Evolutionary conservation across 805 yeast species (phyloP).

Genomic region (Suhomyces tanzawaensis): DNA sequence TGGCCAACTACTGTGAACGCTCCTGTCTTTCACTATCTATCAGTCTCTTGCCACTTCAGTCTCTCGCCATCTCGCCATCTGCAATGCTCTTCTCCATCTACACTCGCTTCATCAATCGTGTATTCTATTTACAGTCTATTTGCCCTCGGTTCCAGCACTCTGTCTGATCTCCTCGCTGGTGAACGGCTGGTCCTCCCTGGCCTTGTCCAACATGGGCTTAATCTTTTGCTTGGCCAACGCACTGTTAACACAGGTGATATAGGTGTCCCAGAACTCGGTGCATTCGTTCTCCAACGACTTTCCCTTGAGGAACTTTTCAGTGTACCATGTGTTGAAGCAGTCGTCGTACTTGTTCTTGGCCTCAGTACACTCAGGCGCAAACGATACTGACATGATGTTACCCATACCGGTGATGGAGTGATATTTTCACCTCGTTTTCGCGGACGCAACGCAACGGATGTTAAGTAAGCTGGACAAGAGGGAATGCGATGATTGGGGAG

Average conservation of each 20-base stretch:
- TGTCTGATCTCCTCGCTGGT: conserved; percentile 30
- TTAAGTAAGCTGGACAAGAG: too few relatives aligned
- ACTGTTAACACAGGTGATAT: conserved; percentile 81
- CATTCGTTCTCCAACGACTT: conserved; percentile 76
- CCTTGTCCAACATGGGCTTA: conserved; percentile 80
- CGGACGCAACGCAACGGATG: too few relatives aligned
- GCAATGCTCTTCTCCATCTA: too few relatives aligned
- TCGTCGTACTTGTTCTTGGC: conserved; percentile 83
- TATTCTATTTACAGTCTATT: conserved; percentile 13
- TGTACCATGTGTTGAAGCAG: conserved; percentile 94
- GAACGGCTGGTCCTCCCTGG: conserved; percentile 86
- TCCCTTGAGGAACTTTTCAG: conserved; percentile 70
- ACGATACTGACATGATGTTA: conserved; percentile 58
- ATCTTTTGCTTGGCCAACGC: conserved; percentile 72
- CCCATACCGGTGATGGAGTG: too few relatives aligned
- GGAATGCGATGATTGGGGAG: too few relatives aligned
- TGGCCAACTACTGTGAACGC: too few relatives aligned
- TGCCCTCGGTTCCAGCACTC: conserved; percentile 26
- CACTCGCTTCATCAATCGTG: not conserved
- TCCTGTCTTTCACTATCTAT: too few relatives aligned
- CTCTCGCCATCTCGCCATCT: too few relatives aligned
- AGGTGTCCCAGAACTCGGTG: conserved; percentile 82
- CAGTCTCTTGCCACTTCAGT: too few relatives aligned
- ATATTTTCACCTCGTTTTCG: too few relatives aligned
- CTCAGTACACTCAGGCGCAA: conserved; percentile 96